Evolutionary conservation across 2,329 filamentous ascomycete species (phyloP).

Genomic region (Coniochaeta sp.): DNA sequence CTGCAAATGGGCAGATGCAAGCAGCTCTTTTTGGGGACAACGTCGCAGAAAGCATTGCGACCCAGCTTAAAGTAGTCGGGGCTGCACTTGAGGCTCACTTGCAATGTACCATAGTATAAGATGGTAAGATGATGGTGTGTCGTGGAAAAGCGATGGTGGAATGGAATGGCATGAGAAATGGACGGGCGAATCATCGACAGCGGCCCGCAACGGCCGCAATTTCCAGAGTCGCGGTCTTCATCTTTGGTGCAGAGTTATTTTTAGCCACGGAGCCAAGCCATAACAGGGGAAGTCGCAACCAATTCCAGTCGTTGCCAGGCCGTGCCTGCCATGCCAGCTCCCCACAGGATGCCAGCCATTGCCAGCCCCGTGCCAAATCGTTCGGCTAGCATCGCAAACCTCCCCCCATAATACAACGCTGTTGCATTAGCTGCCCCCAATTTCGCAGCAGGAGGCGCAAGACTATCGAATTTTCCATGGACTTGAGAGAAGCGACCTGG

Average conservation of each 20-base stretch:
- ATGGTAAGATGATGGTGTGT: neutral
- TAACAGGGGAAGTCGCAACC: neutral
- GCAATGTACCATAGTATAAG: neutral
- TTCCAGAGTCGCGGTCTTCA: neutral
- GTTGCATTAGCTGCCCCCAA: neutral
- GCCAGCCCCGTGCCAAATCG: too few species aligned
- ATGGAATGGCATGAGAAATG: too few species aligned
- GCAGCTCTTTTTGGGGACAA: neutral
- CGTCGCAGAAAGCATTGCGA: neutral
- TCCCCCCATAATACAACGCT: slow-evolving; percentile 6
- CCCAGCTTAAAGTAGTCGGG: neutral
- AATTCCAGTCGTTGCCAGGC: too few species aligned
- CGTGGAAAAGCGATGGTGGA: neutral
- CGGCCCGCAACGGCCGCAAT: neutral
- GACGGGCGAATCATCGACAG: neutral
- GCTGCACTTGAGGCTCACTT: neutral
- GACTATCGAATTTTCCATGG: neutral
- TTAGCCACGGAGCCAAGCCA: neutral
- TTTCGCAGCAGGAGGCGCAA: neutral
- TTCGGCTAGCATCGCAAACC: neutral
- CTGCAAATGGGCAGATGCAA: too few species aligned
- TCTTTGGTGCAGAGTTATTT: too few species aligned
- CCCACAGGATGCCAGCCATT: too few species aligned
- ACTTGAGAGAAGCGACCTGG: too few species aligned
- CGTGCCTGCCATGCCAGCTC: too few species aligned